phyloP scores from a whole-genome alignment of 2,329 filamentous ascomycete species.

The Ceratocystis eucalypticola region DNA sequence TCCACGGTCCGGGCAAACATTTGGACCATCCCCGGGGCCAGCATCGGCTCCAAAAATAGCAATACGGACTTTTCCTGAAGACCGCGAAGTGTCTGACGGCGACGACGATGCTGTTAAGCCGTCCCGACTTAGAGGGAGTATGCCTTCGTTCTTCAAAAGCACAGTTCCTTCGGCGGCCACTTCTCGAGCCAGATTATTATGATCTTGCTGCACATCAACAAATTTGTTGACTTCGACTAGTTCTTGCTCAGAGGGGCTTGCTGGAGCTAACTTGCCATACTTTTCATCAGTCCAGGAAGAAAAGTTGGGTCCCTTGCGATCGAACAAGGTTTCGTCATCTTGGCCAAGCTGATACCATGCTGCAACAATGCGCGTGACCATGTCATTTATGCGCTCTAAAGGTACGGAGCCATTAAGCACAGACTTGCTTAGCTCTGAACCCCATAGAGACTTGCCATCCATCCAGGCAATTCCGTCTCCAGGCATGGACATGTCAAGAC shows the following conservation, averaged over 20 bases:
- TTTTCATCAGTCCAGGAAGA: constrained; percentile 55
- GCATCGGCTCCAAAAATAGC: constrained; percentile 43
- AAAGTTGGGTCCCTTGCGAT: constrained; percentile 65
- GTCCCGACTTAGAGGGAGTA: constrained; percentile 34
- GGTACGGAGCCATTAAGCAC: constrained; percentile 74
- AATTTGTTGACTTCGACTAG: constrained; percentile 49
- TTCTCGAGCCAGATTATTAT: constrained; percentile 37
- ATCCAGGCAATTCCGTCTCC: constrained; percentile 54
- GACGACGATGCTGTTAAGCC: constrained; percentile 22
- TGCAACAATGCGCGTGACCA: constrained; percentile 75
- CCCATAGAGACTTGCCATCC: constrained; percentile 56
- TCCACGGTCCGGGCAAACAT: constrained; percentile 51
- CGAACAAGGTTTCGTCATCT: constrained; percentile 52
- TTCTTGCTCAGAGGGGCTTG: constrained; percentile 32
- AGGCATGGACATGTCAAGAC: constrained; percentile 59
- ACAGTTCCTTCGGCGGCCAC: constrained; percentile 46
- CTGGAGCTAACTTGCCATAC: constrained; percentile 40
- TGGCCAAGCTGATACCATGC: constrained; percentile 83
- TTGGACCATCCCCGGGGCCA: constrained; percentile 41
- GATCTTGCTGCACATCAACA: constrained; percentile 45
- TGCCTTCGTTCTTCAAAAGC: constrained; percentile 46
- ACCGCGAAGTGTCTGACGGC: constrained; percentile 20
- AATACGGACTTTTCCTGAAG: constrained; percentile 31
- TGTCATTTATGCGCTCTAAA: constrained; percentile 68
- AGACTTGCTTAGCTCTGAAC: constrained; percentile 67